Evolutionary conservation across 106 monocot species (phyloP), one percentile per base, ranked within the genome.

Genomic region (Alisma plantagoaquatica): DNA sequence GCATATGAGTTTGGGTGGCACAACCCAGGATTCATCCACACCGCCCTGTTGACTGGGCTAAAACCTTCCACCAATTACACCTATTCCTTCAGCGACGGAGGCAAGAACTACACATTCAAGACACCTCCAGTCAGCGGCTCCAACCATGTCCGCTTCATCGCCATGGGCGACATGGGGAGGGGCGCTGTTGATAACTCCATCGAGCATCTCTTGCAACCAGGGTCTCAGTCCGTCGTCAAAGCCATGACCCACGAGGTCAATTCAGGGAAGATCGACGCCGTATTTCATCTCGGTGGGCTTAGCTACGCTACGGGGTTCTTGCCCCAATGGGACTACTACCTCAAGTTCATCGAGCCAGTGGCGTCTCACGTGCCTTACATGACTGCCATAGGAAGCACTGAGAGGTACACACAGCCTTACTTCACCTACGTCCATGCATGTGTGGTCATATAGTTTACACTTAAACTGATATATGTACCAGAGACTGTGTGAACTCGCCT

Each of bases 1-100:
- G 87, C 87, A 1, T 69, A 70, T 27, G 82, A 82, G 44, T 88
- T 82, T 46, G 87, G 87, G 38, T 88, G 87, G 87, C 82, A 88
- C 61, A 73, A 83, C 32, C 87, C 87, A 14, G 87, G 87, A 20
- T 88, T 57, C 58, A 79, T 88, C 29, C 87, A 88, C 57, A 70
- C 87, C 6, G 82, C 79, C 25, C 48, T 76, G 28, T 79, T 88
- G 78, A 76, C 51, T 12, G 79, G 70, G 1, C 63, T 88, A 7
- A 55, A 70, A 23, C 82, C 82, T 60, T 82, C 82, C 27, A 46
- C 62, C 54, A 56, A 62, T 21, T 82, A 70, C 62, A 43, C 49
- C 8, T 88, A 88, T n/a, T n/a, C n/a, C n/a, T n/a, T n/a, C n/a
- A n/a, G n/a, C n/a, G n/a, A n/a, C n/a, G n/a, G n/a, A n/a, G n/a